Percentiles rank a stretch among this genome's conserved stretches.
These are phyloP conservation scores for Coemansia sp. DNA, from an alignment of 192 early-diverging fungal genomes.

Conservation along the genomic window DNA sequence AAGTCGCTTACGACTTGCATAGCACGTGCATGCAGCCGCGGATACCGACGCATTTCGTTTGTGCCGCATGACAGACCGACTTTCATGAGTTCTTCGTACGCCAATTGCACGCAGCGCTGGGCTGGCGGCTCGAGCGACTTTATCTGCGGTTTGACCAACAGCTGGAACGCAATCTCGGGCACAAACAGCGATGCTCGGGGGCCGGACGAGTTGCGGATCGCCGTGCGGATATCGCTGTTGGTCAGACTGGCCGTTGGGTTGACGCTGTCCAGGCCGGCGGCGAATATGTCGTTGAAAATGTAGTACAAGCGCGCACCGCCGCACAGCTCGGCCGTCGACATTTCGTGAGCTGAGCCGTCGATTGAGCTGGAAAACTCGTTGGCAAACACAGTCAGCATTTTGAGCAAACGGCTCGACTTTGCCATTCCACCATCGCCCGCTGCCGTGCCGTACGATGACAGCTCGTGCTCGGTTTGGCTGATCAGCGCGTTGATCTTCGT, in stretches of 20 bases:
- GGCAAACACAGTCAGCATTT: conserved; percentile 73
- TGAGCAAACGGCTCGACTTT: conserved; percentile 59
- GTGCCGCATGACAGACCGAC: conserved; percentile 74
- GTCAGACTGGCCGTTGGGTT: conserved; percentile 69
- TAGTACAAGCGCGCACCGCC: conserved; percentile 82
- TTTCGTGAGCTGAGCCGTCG: conserved; percentile 69
- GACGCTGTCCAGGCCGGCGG: conserved; percentile 68
- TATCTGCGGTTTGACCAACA: conserved; percentile 80
- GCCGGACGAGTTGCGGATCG: conserved; percentile 81
- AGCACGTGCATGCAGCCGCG: conserved; percentile 68
- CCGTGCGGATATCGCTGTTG: conserved; percentile 72
- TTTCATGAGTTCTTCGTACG: conserved; percentile 80
- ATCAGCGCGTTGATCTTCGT: conserved; percentile 73
- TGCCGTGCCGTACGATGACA: conserved; percentile 65
- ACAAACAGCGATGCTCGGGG: conserved; percentile 79
- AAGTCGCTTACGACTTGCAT: conserved; percentile 78
- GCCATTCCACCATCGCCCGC: conserved; percentile 21
- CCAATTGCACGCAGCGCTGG: conserved; percentile 77
- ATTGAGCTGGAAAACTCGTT: conserved; percentile 75
- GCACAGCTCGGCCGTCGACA: conserved; percentile 75
- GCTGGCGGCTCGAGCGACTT: conserved; percentile 71
- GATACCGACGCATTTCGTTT: conserved; percentile 76
- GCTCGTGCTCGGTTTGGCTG: conserved; percentile 74
- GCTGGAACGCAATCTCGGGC: conserved; percentile 81
- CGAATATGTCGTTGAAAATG: conserved; percentile 80